phyloP scores from a whole-genome alignment of 1,139 yeast genomes.

The Candida dubliniensis region DNA sequence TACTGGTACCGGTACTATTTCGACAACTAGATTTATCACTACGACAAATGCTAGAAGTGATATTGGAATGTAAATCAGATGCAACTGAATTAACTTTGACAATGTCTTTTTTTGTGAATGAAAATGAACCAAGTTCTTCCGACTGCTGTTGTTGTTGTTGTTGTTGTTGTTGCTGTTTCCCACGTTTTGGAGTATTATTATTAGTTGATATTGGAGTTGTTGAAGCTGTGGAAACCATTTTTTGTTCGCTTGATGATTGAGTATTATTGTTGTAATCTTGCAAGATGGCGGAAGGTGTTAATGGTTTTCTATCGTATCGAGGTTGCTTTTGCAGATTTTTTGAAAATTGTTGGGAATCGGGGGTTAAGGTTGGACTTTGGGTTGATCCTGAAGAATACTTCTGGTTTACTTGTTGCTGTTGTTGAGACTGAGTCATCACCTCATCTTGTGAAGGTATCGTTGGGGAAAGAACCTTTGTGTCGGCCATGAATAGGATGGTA shows the following conservation, averaged over 20 bases:
- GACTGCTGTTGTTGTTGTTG: slow-evolving; percentile 1
- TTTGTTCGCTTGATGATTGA: background rate
- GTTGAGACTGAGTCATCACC: background rate
- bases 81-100: slow-evolving; percentile 11
- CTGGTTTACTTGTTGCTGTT: background rate
- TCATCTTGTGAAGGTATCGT: background rate
- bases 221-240: background rate
- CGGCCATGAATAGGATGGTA: background rate
- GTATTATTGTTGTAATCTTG: background rate
- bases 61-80: slow-evolving; percentile 3
- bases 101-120: slow-evolving; percentile 41
- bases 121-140: slow-evolving; percentile 32
- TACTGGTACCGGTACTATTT: slow-evolving; percentile 13
- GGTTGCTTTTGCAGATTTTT: background rate
- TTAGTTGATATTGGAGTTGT: background rate
- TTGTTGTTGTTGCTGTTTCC: background rate
- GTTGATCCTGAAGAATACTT: background rate
- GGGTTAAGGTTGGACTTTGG: background rate
- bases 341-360: background rate
- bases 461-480: slow-evolving; percentile 1
- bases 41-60: slow-evolving; percentile 4
- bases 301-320: background rate
- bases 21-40: slow-evolving; percentile 7
- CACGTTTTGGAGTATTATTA: background rate
- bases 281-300: background rate